Evolutionary conservation across 2,329 filamentous ascomycete species (phyloP), one percentile per base, ranked within the genome.

Genomic region (Alternaria sp.): DNA sequence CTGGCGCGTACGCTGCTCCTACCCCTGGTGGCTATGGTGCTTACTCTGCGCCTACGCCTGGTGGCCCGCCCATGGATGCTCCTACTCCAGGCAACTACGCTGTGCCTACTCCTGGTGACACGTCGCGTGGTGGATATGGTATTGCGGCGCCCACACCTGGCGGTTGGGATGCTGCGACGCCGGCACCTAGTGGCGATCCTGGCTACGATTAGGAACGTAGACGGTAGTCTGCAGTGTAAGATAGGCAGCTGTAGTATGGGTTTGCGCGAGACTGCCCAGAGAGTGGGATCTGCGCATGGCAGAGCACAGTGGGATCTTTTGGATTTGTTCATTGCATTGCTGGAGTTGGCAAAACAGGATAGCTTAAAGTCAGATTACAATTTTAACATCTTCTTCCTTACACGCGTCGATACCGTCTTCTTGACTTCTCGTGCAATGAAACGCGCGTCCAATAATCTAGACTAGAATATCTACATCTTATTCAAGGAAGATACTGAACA

Each of bases 101-200:
- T 43, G 79, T 80, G 17, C 76, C 79, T 11, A 81, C 79, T 4
- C 79, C 80, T 7, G 77, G 76, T 13, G 76, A 77, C 56, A 68
- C 71, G 3, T 66, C 69, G 4, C 55, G 66, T 12, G 63, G 65
- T 17, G 70, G 63, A 11, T 79, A 80, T 62, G 80, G 79, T 36
- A 75, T 77, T 30, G 75, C 76, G 30, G 89, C 89, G 21, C 87
- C 88, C 1, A 91, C 89, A n/a, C 89, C 89, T 5, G 83, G 83
- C 10, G 82, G 81, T 13, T 85, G 83, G 61, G 89, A 87, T 2
- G 89, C 89, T 5, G 83, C 82, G 6, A 74, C 72, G 17, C 72
- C 72, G 25, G 72, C 70, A 45, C 69, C 72, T n/a, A 72, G 70
- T 36, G 72, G 70, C 17, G 72, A 74, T 43, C 72, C 69, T 9